Base-by-base conservation (phyloP, 208 protist species). In the Wallacemonas sp. region DNA sequence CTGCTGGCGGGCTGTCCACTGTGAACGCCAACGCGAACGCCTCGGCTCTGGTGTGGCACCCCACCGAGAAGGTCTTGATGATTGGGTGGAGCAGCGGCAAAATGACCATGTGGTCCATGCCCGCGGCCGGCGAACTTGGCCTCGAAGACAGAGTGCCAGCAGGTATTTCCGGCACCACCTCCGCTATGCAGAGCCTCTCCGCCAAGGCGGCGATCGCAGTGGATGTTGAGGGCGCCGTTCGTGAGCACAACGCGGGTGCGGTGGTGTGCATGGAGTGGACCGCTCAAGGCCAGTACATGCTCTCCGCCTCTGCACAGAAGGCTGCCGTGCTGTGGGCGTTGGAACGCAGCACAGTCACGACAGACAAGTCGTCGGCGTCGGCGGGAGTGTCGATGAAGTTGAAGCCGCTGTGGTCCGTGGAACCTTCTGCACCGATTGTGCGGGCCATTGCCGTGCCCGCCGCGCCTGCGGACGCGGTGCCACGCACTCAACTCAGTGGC, bases 31-130 rank as follows among this genome's bases (percentile, higher is more conserved):
- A 27, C 19, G 66, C 68, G 24, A 62, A 49, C 15, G 62, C 86
- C 4, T 86, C 86, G 5, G 61, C 72, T 22, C 69, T 97, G 22
- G 73, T 81, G 9, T 98, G 94, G 94, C 94, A 98, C 67, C 94
- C 94, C 12, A 75, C 55, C 8, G 72, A 89, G 36, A 30, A 70
- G 24, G 45, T 93, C 22, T 69, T 98, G 5, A 65, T 81, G 11
- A 86, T 94, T 51, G 94, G 94, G 21, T 96, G 89, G 91, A 84
- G 72, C 58, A 86, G 71, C 64, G 94, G 94, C 41, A 79, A 75
- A 36, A 68, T 97, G 36, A 72, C 68, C 3, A 46, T 89, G 22
- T 97, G 89, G 88, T 47, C 62, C 12, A 84, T 85, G 69, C 75
- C 79, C 11, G 47, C 47, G 11, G 49, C 65, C 6, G 58, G 22